Percentiles rank a stretch among this genome's conserved stretches.
Conservation (phyloP, 208 protist species). For the Lotmaria passim region DNA sequence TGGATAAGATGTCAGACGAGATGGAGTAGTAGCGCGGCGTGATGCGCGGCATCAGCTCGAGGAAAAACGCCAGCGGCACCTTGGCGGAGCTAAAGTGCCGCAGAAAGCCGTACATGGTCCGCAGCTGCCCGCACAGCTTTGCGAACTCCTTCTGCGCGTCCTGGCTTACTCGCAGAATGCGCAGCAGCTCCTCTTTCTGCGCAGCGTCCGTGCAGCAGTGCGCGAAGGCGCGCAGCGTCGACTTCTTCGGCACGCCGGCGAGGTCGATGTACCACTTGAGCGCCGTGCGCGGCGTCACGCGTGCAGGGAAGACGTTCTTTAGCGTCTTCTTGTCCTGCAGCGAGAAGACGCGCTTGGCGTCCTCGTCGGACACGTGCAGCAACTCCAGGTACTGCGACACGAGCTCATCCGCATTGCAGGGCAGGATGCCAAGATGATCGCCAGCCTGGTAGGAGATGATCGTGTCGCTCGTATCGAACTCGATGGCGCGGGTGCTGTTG, state of each 20-base stretch:
- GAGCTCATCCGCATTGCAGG: constrained; percentile 87
- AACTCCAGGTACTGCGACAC: constrained; percentile 81
- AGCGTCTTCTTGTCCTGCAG: constrained; percentile 84
- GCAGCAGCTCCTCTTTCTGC: constrained; percentile 82
- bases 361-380: constrained; percentile 59
- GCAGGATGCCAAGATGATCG: constrained; percentile 95
- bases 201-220: constrained; percentile 75
- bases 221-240: constrained; percentile 89
- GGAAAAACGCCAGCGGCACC: constrained; percentile 82
- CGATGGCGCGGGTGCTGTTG: constrained; percentile 84
- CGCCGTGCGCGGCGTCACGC: constrained; percentile 76
- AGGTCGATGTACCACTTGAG: constrained; percentile 94
- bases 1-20: constrained; percentile 86
- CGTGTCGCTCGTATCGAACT: constrained; percentile 82
- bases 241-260: constrained; percentile 83
- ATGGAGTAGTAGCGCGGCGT: constrained; percentile 97
- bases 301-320: constrained; percentile 89
- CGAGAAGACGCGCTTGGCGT: constrained; percentile 80
- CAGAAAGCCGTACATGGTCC: constrained; percentile 83
- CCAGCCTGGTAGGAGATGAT: constrained; percentile 94
- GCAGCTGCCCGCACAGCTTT: constrained; percentile 71
- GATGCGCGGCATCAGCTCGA: constrained; percentile 94
- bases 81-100: constrained; percentile 80
- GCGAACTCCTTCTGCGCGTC: constrained; percentile 76
- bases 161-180: constrained; percentile 71